These are phyloP conservation scores for Cercospora zeina DNA, from an alignment of 2,329 filamentous ascomycete genomes.

Conservation along the genomic window DNA sequence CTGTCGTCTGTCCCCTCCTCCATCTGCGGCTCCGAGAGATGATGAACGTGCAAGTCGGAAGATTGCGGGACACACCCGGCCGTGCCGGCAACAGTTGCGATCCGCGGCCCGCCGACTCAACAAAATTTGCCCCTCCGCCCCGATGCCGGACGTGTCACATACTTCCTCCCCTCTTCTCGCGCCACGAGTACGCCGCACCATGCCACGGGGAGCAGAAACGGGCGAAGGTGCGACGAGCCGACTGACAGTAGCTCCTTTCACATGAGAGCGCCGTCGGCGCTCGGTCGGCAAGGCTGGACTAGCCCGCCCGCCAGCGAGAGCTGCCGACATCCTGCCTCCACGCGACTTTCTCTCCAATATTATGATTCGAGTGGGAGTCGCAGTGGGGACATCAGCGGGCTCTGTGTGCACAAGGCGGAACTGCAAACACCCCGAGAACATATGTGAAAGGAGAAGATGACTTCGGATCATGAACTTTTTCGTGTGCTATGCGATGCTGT, in stretches of 20 bases:
- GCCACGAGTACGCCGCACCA: constrained; percentile 4
- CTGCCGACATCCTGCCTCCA: background rate
- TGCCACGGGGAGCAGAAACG: constrained; percentile 9
- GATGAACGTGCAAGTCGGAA: background rate
- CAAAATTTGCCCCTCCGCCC: constrained; percentile 12
- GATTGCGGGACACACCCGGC: background rate
- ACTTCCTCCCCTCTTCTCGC: background rate
- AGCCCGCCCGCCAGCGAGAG: background rate
- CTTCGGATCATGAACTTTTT: background rate
- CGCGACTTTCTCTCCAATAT: background rate
- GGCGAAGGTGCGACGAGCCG: constrained; percentile 5
- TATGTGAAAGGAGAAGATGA: too few relatives aligned
- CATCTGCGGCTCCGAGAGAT: too few relatives aligned
- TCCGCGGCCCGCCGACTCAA: background rate
- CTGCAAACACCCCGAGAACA: background rate
- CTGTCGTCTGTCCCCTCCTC: too few relatives aligned
- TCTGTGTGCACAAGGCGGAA: background rate
- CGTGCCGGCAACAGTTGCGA: background rate
- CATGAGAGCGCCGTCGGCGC: constrained; percentile 10
- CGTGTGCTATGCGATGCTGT: constrained; percentile 13
- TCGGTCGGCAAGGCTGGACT: background rate
- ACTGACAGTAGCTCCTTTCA: constrained; percentile 4
- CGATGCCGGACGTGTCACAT: constrained; percentile 9
- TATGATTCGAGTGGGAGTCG: background rate
- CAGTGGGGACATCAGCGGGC: background rate